Percentiles rank a stretch among this genome's conserved stretches.
phyloP scores from a whole-genome alignment of 768 basidiomycete species.

The Porphyrellus cyaneotinctus region DNA sequence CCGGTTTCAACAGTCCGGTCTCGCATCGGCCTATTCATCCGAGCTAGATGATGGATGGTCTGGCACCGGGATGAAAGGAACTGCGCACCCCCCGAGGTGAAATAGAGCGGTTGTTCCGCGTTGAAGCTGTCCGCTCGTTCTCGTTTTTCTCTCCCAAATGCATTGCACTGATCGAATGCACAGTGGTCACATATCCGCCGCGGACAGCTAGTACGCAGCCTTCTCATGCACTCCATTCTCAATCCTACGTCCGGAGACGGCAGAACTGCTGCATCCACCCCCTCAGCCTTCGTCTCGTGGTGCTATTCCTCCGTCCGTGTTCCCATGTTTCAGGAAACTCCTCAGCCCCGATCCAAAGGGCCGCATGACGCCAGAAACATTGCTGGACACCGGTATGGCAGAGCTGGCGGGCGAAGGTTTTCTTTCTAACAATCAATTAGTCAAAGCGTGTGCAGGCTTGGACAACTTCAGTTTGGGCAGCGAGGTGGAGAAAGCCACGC shows the following conservation, averaged over 20 bases:
- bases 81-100: conserved; percentile 81
- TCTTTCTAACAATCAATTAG: conserved; percentile 76
- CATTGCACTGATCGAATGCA: not conserved
- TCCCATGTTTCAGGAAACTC: conserved; percentile 80
- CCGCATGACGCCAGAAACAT: conserved; percentile 68
- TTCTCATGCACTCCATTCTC: conserved; percentile 83
- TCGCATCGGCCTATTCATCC: too few relatives aligned
- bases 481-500: conserved; percentile 71
- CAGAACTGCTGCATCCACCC: conserved; percentile 70
- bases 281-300: conserved; percentile 76
- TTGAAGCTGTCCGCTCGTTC: conserved; percentile 80
- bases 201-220: conserved; percentile 88
- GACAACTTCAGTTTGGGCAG: conserved; percentile 79
- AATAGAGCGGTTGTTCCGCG: conserved; percentile 77
- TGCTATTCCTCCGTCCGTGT: conserved; percentile 67
- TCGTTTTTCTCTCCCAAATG: conserved; percentile 23
- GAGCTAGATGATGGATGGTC: too few relatives aligned
- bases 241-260: conserved; percentile 74
- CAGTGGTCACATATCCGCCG: conserved; percentile 53
- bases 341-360: conserved; percentile 84
- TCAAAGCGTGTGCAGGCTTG: conserved; percentile 78
- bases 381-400: conserved; percentile 78
- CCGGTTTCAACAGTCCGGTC: too few relatives aligned
- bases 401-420: conserved; percentile 55
- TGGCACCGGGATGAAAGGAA: too few relatives aligned